Percentiles rank a stretch among this genome's conserved stretches.
These are phyloP conservation scores for Fraxinus anomala DNA, from an alignment of 257 asterid species.

Conservation along the genomic window DNA sequence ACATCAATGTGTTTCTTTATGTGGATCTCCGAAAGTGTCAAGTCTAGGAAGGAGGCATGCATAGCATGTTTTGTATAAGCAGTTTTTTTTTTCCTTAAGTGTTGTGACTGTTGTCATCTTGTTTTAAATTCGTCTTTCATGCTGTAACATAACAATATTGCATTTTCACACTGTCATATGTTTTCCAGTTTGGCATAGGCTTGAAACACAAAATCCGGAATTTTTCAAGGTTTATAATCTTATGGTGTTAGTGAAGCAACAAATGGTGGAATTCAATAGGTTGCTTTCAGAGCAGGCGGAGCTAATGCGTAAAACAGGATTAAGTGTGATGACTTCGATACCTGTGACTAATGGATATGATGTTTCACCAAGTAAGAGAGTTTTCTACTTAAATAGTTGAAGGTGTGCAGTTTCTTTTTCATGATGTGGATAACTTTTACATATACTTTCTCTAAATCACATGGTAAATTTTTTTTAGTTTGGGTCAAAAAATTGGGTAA, in stretches of 20 bases:
- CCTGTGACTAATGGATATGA: conserved; percentile 64
- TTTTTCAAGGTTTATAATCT: conserved; percentile 81
- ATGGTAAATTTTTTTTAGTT: neutral
- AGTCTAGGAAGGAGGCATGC: neutral
- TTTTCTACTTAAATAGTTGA: conserved; percentile 14
- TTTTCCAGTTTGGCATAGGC: conserved; percentile 85
- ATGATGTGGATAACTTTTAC: neutral
- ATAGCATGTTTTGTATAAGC: neutral
- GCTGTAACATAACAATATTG: neutral
- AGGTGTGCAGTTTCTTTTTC: conserved; percentile 3
- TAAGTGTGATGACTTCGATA: conserved; percentile 51
- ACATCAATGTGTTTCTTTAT: neutral
- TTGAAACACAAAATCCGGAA: conserved; percentile 76
- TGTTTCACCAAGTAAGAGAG: conserved; percentile 60
- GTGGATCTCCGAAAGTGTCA: neutral
- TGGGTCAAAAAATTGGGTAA: neutral
- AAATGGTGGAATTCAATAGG: conserved; percentile 77
- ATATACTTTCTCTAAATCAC: neutral
- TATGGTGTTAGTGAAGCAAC: conserved; percentile 68
- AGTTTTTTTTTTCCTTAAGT: neutral
- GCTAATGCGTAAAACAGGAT: conserved; percentile 55
- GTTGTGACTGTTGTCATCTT: neutral
- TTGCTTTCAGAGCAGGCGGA: conserved; percentile 67
- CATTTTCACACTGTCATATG: neutral
- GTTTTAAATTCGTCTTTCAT: neutral